Evolutionary conservation across 176 grass and related monocot genomes (phyloP), one percentile per base, ranked within the genome.

Genomic region (Lolium rigidum): DNA sequence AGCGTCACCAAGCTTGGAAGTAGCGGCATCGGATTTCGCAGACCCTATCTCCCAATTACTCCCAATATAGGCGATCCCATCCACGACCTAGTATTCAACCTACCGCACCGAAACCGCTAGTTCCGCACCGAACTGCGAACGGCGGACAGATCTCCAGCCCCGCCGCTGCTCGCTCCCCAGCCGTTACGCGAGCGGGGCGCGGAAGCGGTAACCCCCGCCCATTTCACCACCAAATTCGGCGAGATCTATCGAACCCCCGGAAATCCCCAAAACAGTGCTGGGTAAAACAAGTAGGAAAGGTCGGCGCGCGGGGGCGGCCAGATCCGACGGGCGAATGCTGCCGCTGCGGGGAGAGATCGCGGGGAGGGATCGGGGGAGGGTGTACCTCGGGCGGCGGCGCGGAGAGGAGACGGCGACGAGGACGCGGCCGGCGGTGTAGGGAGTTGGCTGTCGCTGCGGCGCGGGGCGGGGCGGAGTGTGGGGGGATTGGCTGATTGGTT

Each of bases 291-390:
- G 18, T 11, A 77, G 4, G 25, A 18, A 0, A 0, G 28, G 63
- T 6, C 63, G 25, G 14, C n/a, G n/a, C n/a, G n/a, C n/a, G n/a
- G n/a, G n/a, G n/a, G n/a, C 63, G 26, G 15, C 59, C 78, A 66
- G 78, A 80, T 66, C 60, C 78, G 78, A 80, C 5, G 60, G 44
- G 78, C 78, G 6, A 80, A 80, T 66, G 78, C 78, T 50, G 78
- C n/a, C n/a, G n/a, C 43, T 48, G 59, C 60, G 24, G 78, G 16
- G 78, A 66, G 81, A 16, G 80, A 86, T 77, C 20, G 60, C 60
- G 10, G 46, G 4, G 9, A n/a, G n/a, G n/a, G n/a, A n/a, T n/a
- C n/a, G n/a, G n/a, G n/a, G n/a, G n/a, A 6, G 6, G 43, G 10
- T 18, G 9, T 82, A 86, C 84, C 84, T 79, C 12, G 16, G 70